Evolutionary conservation across 2,329 filamentous ascomycete species (phyloP).

Genomic region (Beauveria sp.): DNA sequence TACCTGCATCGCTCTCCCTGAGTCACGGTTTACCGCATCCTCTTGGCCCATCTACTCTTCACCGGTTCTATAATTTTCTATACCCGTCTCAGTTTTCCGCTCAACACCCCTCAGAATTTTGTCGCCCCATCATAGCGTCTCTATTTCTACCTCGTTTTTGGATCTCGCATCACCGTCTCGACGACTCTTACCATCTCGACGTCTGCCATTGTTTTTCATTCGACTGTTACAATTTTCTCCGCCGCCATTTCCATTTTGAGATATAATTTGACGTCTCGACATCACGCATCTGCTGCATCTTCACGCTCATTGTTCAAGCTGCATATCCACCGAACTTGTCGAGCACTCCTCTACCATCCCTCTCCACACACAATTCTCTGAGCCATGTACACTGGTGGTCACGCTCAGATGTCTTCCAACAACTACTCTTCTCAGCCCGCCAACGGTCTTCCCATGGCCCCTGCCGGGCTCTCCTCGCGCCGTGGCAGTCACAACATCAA

Average conservation of each 20-base stretch:
- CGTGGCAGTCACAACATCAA: slow-evolving; percentile 85
- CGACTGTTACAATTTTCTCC: background rate
- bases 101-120: background rate
- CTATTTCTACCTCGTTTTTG: slow-evolving; percentile 7
- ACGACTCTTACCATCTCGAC: background rate
- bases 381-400: slow-evolving; percentile 92
- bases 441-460: slow-evolving; percentile 66
- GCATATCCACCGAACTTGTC: background rate
- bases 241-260: background rate
- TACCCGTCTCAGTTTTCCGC: background rate
- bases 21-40: background rate
- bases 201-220: background rate
- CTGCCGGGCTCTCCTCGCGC: slow-evolving; percentile 72
- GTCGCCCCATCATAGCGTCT: slow-evolving; percentile 1
- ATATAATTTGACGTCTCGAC: slow-evolving; percentile 10
- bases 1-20: background rate
- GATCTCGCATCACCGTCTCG: slow-evolving; percentile 3
- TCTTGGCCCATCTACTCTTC: slow-evolving; percentile 17
- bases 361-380: slow-evolving; percentile 19
- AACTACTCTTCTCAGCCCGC: slow-evolving; percentile 49
- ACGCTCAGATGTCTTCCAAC: slow-evolving; percentile 97
- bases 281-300: background rate
- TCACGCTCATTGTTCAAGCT: background rate
- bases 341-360: background rate
- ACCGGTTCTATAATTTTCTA: slow-evolving; percentile 26